phyloP scores from a whole-genome alignment of 2,329 filamentous ascomycete species.

The Teratosphaeria pseudoeucalypti region DNA sequence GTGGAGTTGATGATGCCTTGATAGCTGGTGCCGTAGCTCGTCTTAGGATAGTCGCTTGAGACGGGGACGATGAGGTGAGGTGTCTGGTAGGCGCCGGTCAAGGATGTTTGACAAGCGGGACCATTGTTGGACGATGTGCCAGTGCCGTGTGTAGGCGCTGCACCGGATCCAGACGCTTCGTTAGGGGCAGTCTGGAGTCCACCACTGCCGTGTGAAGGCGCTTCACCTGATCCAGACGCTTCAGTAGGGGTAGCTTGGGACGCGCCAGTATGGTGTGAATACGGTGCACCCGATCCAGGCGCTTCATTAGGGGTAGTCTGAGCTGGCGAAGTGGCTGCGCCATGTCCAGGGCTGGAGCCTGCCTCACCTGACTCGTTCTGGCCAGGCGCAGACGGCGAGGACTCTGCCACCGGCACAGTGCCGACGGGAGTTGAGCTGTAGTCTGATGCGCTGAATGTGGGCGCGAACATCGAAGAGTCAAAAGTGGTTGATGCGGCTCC shows the following conservation, averaged over 20 bases:
- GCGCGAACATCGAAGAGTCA: background rate
- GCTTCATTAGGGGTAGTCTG: background rate
- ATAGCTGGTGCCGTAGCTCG: conserved; percentile 30
- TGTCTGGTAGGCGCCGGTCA: conserved; percentile 26
- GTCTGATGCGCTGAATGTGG: background rate
- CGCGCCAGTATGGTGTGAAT: too few species aligned
- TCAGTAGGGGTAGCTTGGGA: background rate
- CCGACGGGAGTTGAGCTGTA: background rate
- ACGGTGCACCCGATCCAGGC: too few species aligned
- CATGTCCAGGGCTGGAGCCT: background rate
- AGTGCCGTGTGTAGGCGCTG: background rate
- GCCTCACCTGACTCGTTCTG: background rate
- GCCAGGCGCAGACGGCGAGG: background rate
- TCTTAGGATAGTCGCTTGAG: conserved; percentile 27
- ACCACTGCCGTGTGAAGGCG: background rate
- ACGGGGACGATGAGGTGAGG: conserved; percentile 31
- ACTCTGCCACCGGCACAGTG: background rate
- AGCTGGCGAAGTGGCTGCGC: background rate
- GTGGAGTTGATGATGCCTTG: conserved; percentile 30
- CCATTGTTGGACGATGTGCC: conserved; percentile 2
- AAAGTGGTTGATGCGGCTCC: background rate
- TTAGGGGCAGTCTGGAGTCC: background rate
- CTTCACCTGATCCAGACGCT: background rate
- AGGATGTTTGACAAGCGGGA: conserved; percentile 17
- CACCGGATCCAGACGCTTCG: background rate